Base-by-base conservation (phyloP, 2,329 filamentous ascomycete genomes). In the Chlorencoelia australis region DNA sequence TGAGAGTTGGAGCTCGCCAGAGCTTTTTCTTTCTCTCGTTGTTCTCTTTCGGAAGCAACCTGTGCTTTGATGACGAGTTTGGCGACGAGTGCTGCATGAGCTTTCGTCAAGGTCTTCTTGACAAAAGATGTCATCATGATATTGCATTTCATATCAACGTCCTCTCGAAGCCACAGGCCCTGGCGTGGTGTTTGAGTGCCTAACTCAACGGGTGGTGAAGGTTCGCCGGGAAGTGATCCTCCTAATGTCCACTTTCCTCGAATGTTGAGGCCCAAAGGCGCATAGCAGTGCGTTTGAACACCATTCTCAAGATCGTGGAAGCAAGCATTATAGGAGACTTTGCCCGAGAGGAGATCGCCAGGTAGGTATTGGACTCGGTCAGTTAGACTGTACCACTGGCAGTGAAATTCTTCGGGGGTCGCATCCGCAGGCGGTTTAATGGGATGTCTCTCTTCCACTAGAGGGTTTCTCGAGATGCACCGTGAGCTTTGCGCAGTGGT, bases 81-180 rank as follows among this genome's bases (percentile, higher is more conserved):
- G 3, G 80, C 75, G 2, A 89, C 81, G 4, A 94, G 67, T 3
- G 71, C 65, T 7, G 66, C 69, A 51, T 93, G 85, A 0, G 82
- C 74, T 52, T 82, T 83, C 51, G 82, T 82, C 30, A 93, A 68
- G 10, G 83, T 91, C 61, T 77, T 82, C 66, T 83, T 88, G 40
- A 94, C 82, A 52, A 93, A 93, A 6, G 64, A 62, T 0, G 77
- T 69, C 64, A 91, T 72, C 44, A 91, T 64, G 40, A 86, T 64
- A 51, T 87, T 89, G 63, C 85, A 93, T 39, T 72, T 72, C 67
- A 94, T 77, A 44, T 86, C 79, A 32, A 91, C 79, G 47, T 94
- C 86, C 64, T 94, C 86, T n/a, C 82, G 70, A 27, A 94, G 64
- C 54, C 87, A 93, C 9, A 94, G 63, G 0, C 85, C 86, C 26